Base-by-base conservation (phyloP, 1,284 basidiomycete species). In the Sanghuangporus weigelae region DNA sequence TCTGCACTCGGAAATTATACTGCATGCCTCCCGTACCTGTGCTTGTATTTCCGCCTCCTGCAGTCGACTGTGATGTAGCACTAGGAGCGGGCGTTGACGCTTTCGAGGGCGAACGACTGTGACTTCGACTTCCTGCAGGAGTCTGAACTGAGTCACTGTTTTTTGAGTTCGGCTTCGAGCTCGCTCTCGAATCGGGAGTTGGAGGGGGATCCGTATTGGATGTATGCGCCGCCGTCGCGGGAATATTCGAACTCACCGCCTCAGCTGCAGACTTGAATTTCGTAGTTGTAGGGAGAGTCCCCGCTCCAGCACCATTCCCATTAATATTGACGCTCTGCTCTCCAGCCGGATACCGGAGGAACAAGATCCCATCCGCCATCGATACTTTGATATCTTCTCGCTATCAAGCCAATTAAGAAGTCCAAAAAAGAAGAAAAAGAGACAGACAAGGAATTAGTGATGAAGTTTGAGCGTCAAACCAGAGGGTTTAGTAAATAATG, bases 341-440 rank as follows among this genome's bases (percentile, higher is more conserved):
- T 3, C 53, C 53, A 7, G 65, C 76, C 77, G 51, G 74, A 68
- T 62, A 85, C 77, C 68, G 73, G 67, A 85, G 69, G 26, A 74
- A 76, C 39, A 85, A 75, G 53, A 85, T 68, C 39, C 83, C 83
- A 68, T 84, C 77, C 63, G 76, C 74, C 74, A 86, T 75, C 55
- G 73, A 72, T 46, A 78, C 81, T 42, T 74, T 69, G 59, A 85
- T 69, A 64, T 84, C 77, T 67, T 78, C 72, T 66, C 75, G 72
- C 84, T 85, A 68, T 66, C 26, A 31, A 3, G 26, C 26, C 26
- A 31, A 31, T 57, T 55, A 31, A 6, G n/a, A 44, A n/a, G 19
- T 35, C 12, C 11, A 16, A 23, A 21, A 21, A 42, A 38, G 26
- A 31, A 3, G 26, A 42, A 7, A 19, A 21, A 19, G 3, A 42